phyloP scores from a whole-genome alignment of 2,329 filamentous ascomycete genomes.

The Erysiphe pulchra region DNA sequence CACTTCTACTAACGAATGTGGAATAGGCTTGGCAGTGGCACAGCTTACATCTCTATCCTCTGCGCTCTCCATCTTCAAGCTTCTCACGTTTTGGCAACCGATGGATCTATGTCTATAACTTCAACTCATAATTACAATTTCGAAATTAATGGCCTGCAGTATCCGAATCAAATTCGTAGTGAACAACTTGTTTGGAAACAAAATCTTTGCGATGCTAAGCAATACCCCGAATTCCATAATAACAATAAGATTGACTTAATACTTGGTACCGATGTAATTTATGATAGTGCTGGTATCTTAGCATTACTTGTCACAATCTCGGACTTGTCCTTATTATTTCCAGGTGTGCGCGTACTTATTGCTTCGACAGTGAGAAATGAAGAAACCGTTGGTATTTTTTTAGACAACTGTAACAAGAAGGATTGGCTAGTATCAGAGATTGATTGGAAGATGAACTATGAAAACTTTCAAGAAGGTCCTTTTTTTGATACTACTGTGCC shows the following conservation, averaged over 20 bases:
- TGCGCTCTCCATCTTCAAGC: constrained; percentile 41
- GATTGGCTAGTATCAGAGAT: constrained; percentile 7
- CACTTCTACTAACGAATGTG: background rate
- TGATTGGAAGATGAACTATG: constrained; percentile 17
- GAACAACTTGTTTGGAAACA: constrained; percentile 26
- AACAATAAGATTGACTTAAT: constrained; percentile 29
- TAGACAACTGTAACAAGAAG: constrained; percentile 14
- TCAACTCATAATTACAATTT: constrained; percentile 40
- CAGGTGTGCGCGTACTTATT: constrained; percentile 33
- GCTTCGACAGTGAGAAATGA: constrained; percentile 46
- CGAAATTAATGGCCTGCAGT: constrained; percentile 38
- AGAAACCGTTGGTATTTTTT: constrained; percentile 39
- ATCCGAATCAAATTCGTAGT: constrained; percentile 24
- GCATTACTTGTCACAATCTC: constrained; percentile 37
- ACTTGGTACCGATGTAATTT: constrained; percentile 56
- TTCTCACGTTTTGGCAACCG: constrained; percentile 36
- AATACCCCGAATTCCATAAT: constrained; percentile 17
- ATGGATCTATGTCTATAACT: constrained; percentile 49
- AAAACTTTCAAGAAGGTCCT: constrained; percentile 26
- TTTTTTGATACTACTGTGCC: constrained; percentile 22
- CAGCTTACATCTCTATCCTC: constrained; percentile 48
- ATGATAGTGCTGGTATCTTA: constrained; percentile 38
- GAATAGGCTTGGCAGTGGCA: constrained; percentile 37
- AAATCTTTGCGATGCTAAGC: constrained; percentile 13
- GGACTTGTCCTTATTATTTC: constrained; percentile 31